Evolutionary conservation across 169 alveolate species (phyloP), one percentile per base, ranked within the genome.

Genomic region (Eimeria zaria): DNA sequence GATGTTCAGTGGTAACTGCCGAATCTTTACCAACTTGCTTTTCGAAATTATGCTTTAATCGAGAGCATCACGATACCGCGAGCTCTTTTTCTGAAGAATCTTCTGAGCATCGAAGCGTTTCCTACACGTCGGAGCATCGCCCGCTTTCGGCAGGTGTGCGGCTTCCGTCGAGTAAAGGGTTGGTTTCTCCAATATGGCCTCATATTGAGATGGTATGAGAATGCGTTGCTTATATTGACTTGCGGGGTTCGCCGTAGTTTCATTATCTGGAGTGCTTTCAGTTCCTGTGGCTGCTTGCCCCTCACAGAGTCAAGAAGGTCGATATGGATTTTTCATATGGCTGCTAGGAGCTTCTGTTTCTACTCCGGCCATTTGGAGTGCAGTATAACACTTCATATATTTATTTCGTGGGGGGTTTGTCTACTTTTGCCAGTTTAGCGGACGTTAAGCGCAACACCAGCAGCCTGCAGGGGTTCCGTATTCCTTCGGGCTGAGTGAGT

Each of bases 171-270:
- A 58, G 76, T 12, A 18, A 62, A 20, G 58, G 64, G 93, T 27
- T 87, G 1, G 33, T 53, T 60, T 62, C 78, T 24, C 81, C 81
- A 41, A 14, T 9, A 41, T 33, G 46, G 22, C 39, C 58, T 62
- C 62, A 48, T 62, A 48, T 87, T 87, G 93, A 87, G 93, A 62
- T 87, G 80, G 71, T 62, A 87, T 87, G 93, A 87, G 93, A 87
- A n/a, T 62, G 81, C 24, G 30, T 24, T 87, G 93, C 44, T 60
- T 48, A 62, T 39, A 41, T 62, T 87, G 78, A 48, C 62, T 27
- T 87, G 93, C 60, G 78, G 93, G 93, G 73, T 27, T 62, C 46
- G n/a, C 51, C 81, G 36, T 87, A n/a, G 62, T 62, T 69, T 48
- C 60, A 22, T 41, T 83, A 16, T 62, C 64, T 67, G 51, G 81